Percentiles rank a stretch among this genome's conserved stretches.
phyloP scores from a whole-genome alignment of 257 asterid species.

The Sherardia arvensis region DNA sequence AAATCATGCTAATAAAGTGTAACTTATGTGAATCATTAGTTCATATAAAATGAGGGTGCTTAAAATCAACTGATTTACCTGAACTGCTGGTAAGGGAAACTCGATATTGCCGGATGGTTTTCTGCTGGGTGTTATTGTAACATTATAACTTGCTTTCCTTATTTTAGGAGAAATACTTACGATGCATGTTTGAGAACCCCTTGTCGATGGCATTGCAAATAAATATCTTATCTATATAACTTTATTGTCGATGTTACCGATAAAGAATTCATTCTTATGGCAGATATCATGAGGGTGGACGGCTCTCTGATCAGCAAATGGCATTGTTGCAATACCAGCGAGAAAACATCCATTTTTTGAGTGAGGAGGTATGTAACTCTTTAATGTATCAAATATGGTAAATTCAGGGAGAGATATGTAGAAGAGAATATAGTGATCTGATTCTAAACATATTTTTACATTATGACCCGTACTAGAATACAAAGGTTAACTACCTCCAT shows the following conservation, averaged over 20 bases:
- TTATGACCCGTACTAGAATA: neutral
- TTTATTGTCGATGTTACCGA: neutral
- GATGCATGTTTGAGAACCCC: neutral
- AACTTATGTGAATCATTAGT: neutral
- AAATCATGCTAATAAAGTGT: neutral
- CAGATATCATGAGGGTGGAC: slow-evolving; percentile 92
- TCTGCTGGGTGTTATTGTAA: neutral
- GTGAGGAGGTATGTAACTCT: slow-evolving; percentile 73
- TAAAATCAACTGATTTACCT: neutral
- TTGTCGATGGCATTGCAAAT: neutral
- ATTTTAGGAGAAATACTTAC: neutral
- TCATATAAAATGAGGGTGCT: neutral
- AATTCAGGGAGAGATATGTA: too few relatives aligned
- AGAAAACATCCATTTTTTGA: slow-evolving; percentile 92
- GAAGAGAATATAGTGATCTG: neutral
- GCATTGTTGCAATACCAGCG: slow-evolving; percentile 95
- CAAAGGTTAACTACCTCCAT: neutral
- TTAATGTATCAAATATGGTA: neutral
- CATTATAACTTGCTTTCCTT: neutral
- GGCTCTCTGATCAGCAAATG: slow-evolving; percentile 99
- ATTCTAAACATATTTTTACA: neutral
- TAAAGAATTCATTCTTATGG: slow-evolving; percentile 11
- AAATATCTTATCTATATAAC: neutral
- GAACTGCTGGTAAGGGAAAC: too few relatives aligned
- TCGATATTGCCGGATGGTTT: too few relatives aligned